Evolutionary conservation across 2,329 filamentous ascomycete species (phyloP).

Genomic region (Exutisphaerella laricina): DNA sequence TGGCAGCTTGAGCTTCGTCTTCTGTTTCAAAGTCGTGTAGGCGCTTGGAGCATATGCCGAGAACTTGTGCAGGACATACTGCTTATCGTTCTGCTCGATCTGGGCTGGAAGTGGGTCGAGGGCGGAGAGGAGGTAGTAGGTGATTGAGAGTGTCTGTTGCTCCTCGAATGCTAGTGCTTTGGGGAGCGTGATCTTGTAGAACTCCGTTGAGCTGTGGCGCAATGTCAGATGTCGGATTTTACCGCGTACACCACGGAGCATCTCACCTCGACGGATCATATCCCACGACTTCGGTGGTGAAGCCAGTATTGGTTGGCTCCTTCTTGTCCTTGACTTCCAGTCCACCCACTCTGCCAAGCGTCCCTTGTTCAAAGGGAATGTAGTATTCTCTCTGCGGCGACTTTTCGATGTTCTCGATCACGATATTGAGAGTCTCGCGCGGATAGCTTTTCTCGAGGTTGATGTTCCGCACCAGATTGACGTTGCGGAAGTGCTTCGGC

Average conservation of each 20-base stretch:
- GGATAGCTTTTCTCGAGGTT: slow-evolving; percentile 91
- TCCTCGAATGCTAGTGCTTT: slow-evolving; percentile 66
- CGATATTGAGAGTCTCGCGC: slow-evolving; percentile 86
- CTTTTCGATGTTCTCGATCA: slow-evolving; percentile 79
- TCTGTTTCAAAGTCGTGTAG: slow-evolving; percentile 85
- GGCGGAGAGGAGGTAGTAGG: slow-evolving; percentile 74
- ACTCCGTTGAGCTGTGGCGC: slow-evolving; percentile 48
- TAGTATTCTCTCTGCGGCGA: slow-evolving; percentile 85
- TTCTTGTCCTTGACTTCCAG: slow-evolving; percentile 94
- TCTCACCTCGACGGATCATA: slow-evolving; percentile 50
- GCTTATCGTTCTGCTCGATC: slow-evolving; percentile 78
- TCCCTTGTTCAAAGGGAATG: slow-evolving; percentile 71
- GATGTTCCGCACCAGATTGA: slow-evolving; percentile 81
- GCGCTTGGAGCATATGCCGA: slow-evolving; percentile 78
- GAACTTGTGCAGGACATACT: slow-evolving; percentile 81
- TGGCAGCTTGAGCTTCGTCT: slow-evolving; percentile 91
- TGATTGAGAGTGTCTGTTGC: slow-evolving; percentile 82
- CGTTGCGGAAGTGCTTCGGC: slow-evolving; percentile 87
- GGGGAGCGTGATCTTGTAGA: slow-evolving; percentile 77
- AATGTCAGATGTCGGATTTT: slow-evolving; percentile 5
- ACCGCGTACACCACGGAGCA: neutral
- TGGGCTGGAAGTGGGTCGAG: slow-evolving; percentile 72
- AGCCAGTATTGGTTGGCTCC: slow-evolving; percentile 59
- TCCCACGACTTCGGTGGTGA: slow-evolving; percentile 61
- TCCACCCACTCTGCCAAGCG: slow-evolving; percentile 72